Conservation (phyloP, 495 filamentous ascomycete genomes). For the Ramalina peruviana region DNA sequence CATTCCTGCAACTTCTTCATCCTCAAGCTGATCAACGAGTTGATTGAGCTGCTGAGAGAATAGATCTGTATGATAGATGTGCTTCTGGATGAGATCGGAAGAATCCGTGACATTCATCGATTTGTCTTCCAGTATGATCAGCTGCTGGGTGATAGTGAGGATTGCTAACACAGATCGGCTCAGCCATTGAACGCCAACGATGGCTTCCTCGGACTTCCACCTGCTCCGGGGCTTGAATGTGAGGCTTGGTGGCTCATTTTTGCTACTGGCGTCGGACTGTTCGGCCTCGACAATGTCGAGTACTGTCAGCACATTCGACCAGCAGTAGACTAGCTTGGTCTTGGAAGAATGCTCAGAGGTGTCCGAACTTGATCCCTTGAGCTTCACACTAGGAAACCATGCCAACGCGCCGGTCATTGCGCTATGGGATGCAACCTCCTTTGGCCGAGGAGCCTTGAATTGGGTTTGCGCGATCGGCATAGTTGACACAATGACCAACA, state of each 20-base stretch:
- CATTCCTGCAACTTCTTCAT: conserved; percentile 72
- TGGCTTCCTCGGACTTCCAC: conserved; percentile 89
- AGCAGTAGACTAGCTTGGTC: conserved; percentile 92
- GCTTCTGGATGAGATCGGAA: conserved; percentile 79
- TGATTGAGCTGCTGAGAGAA: conserved; percentile 73
- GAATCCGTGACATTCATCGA: conserved; percentile 83
- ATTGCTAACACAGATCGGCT: conserved; percentile 85
- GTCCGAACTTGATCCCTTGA: conserved; percentile 56
- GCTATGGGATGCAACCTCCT: conserved; percentile 76
- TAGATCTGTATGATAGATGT: conserved; percentile 80
- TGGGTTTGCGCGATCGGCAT: conserved; percentile 93
- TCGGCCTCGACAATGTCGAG: conserved; percentile 69
- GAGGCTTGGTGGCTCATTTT: conserved; percentile 56
- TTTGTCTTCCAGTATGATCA: conserved; percentile 84
- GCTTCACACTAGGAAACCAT: conserved; percentile 91
- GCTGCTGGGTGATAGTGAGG: conserved; percentile 80
- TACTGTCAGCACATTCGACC: conserved; percentile 91
- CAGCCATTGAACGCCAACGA: conserved; percentile 94
- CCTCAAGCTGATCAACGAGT: conserved; percentile 72
- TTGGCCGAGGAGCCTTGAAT: conserved; percentile 78
- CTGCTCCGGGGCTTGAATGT: conserved; percentile 71
- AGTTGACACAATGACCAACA: conserved; percentile 91
- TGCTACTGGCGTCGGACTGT: conserved; percentile 44
- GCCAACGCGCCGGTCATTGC: conserved; percentile 86
- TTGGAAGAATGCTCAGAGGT: conserved; percentile 41